Base-by-base conservation (phyloP, 768 basidiomycete genomes). In the Polyporus arcularius region DNA sequence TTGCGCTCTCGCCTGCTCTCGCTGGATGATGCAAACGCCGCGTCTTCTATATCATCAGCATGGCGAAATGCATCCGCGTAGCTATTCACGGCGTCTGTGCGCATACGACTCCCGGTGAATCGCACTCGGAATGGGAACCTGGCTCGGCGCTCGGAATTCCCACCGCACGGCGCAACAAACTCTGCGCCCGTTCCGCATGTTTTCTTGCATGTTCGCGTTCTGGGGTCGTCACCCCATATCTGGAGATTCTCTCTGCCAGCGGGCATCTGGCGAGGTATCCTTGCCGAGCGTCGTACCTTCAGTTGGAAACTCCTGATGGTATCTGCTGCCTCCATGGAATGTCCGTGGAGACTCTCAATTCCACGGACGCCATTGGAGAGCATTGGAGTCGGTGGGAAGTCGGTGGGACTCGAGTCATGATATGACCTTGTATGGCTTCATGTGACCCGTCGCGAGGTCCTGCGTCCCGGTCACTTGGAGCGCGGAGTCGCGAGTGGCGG, bases 151-250 rank as follows among this genome's bases (percentile, higher is more conserved):
- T 35, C 35, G 35, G 35, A 35, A 35, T 39, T 31, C 18, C 42
- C 42, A 52, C 50, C 47, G 12, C 42, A 6, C 14, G 15, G 18
- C 14, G 18, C 42, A 16, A 18, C 30, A 14, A 52, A 39, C 57
- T 32, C 42, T 53, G 6, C 8, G 26, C 43, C 58, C 32, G 18
- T 18, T 6, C 10, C 46, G 4, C 10, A 21, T 11, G n/a, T 11
- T 21, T 21, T 21, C 11, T 30, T 12, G 26, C 46, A 16, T 43
- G 21, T 26, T 47, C 26, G n/a, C 8, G 21, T 56, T 52, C 46
- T 46, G 60, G 49, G 54, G 49, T 52, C 43, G n/a, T 26, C 9
- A 55, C 60, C 55, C 55, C 43, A 50, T 21, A 61, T 61, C 60
- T 61, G 9, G 32, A 10, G 3, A 43, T 56, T 61, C 60, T 56